Conservation (phyloP, 1,139 yeast genomes). For the Geotrichum klebahnii region DNA sequence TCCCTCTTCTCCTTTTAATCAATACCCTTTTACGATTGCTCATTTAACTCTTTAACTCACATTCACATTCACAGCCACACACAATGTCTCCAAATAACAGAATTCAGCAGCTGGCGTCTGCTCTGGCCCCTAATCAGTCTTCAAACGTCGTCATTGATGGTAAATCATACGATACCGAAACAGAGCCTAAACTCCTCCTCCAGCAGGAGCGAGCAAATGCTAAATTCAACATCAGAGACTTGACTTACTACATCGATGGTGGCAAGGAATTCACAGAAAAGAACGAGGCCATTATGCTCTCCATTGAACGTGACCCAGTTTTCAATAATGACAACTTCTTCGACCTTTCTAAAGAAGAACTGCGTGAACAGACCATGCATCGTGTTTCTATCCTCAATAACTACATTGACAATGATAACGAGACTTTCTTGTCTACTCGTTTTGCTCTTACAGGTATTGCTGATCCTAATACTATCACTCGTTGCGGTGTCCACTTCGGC, state of each 20-base stretch:
- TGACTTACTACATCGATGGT: constrained; percentile 51
- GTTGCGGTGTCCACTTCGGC: constrained; percentile 65
- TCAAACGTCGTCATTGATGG: constrained; percentile 28
- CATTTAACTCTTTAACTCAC: too few relatives aligned
- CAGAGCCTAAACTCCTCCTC: constrained; percentile 27
- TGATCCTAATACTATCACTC: constrained; percentile 60
- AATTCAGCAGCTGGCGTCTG: constrained; percentile 6
- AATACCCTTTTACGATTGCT: too few relatives aligned
- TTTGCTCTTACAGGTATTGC: constrained; percentile 42
- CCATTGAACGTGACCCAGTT: constrained; percentile 50
- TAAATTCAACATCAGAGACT: constrained; percentile 42
- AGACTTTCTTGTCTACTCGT: constrained; percentile 30
- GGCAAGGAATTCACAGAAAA: constrained; percentile 43
- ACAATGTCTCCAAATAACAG: constrained; percentile 5
- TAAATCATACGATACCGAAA: constrained; percentile 26
- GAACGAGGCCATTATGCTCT: constrained; percentile 44
- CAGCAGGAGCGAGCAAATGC: constrained; percentile 45
- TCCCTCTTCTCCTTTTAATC: too few relatives aligned
- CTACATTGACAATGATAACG: constrained; percentile 42
- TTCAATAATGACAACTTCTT: constrained; percentile 46
- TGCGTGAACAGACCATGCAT: constrained; percentile 48
- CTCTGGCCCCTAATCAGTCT: constrained; percentile 8
- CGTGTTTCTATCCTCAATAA: constrained; percentile 45
- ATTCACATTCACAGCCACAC: too few relatives aligned
- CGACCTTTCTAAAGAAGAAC: constrained; percentile 47